These are phyloP conservation scores for Canavalia gladiata DNA, from an alignment of 306 rosid species.

Conservation along the genomic window DNA sequence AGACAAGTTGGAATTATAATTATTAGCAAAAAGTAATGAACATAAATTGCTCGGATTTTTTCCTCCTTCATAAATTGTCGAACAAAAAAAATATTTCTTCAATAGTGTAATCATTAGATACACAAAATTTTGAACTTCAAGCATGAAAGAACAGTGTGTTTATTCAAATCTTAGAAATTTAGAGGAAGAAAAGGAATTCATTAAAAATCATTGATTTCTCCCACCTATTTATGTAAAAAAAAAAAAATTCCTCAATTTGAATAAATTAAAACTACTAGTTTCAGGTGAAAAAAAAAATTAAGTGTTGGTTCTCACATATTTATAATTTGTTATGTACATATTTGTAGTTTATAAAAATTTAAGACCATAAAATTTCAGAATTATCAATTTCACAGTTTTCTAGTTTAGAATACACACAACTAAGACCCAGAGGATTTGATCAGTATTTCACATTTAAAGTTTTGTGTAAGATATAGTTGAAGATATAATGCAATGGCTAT, in stretches of 20 bases:
- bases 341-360: too few species aligned
- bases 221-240: not conserved
- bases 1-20: too few species aligned
- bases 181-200: not conserved
- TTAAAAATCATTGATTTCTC: not conserved
- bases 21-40: not conserved
- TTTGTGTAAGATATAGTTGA: too few species aligned
- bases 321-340: not conserved
- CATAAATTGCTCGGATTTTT: not conserved
- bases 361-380: not conserved
- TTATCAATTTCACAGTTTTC: not conserved
- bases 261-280: not conserved
- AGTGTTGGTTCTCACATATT: not conserved
- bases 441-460: too few species aligned
- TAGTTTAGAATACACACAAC: not conserved
- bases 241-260: not conserved
- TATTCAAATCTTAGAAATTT: not conserved
- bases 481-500: not conserved
- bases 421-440: not conserved
- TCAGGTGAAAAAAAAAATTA: not conserved
- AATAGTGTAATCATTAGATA: not conserved
- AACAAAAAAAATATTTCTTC: not conserved
- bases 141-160: not conserved
- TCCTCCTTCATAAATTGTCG: not conserved
- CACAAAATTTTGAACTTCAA: not conserved